These are phyloP conservation scores for Eimeria sp. DNA, from an alignment of 169 alveolate species.

Conservation along the genomic window DNA sequence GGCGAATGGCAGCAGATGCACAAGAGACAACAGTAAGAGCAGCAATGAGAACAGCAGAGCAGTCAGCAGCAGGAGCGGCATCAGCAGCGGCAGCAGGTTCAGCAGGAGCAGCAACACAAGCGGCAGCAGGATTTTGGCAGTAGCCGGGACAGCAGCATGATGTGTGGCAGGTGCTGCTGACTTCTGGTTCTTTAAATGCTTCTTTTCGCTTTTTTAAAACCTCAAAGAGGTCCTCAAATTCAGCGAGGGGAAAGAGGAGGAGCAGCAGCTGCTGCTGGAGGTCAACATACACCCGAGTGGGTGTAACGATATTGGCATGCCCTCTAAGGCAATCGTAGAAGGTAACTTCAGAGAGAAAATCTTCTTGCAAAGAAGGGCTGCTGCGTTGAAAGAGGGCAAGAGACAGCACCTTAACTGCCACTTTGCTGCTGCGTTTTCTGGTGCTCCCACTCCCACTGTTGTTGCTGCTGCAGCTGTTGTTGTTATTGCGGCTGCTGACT, in stretches of 20 bases:
- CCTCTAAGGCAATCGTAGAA: conserved; percentile 47
- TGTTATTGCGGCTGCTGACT: neutral
- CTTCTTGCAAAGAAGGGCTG: conserved; percentile 61
- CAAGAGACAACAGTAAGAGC: too few relatives aligned
- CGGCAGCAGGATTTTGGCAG: too few relatives aligned
- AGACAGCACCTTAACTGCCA: conserved; percentile 67
- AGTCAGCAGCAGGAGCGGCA: neutral
- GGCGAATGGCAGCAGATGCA: too few relatives aligned
- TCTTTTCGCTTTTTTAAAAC: conserved; percentile 54
- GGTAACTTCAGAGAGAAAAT: conserved; percentile 47
- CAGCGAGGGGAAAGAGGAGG: conserved; percentile 67
- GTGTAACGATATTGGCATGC: conserved; percentile 32
- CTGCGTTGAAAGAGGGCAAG: conserved; percentile 29
- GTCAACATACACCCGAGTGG: conserved; percentile 71
- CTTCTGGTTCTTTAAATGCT: conserved; percentile 60
- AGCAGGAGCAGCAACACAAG: too few relatives aligned
- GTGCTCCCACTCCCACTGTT: neutral
- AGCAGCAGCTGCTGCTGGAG: conserved; percentile 59
- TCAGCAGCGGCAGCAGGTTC: too few relatives aligned
- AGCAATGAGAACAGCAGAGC: too few relatives aligned
- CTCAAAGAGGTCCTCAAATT: conserved; percentile 72
- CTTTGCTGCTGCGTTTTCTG: conserved; percentile 4
- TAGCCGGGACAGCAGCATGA: too few relatives aligned
- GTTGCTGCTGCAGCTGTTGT: neutral
- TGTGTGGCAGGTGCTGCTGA: neutral